Conservation (phyloP, 2,329 filamentous ascomycete species). For the Aspergillus persii region DNA sequence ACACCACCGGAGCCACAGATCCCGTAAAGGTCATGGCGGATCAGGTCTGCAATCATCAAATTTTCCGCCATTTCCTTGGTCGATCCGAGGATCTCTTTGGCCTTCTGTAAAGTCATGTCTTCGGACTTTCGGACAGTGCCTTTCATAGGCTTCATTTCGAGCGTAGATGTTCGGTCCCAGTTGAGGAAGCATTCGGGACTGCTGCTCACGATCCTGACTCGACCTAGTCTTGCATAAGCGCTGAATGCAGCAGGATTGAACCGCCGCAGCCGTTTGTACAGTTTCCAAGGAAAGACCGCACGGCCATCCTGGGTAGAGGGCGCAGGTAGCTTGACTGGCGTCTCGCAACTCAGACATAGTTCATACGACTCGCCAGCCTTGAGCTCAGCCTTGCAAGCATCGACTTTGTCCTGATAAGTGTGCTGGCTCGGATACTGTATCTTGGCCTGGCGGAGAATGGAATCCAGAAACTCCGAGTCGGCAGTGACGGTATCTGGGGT, state of each 20-base stretch:
- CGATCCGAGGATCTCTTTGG: slow-evolving; percentile 68
- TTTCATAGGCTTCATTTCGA: slow-evolving; percentile 85
- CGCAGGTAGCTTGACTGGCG: slow-evolving; percentile 53
- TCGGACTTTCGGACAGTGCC: slow-evolving; percentile 82
- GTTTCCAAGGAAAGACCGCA: slow-evolving; percentile 58
- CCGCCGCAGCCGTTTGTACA: slow-evolving; percentile 68
- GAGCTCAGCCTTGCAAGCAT: slow-evolving; percentile 67
- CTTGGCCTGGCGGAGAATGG: slow-evolving; percentile 29
- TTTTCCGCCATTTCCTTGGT: slow-evolving; percentile 95
- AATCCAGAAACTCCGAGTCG: slow-evolving; percentile 27
- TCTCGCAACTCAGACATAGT: slow-evolving; percentile 76
- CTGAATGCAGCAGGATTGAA: slow-evolving; percentile 82
- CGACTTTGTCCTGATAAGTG: slow-evolving; percentile 66
- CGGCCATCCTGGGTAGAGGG: slow-evolving; percentile 20
- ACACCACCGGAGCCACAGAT: slow-evolving; percentile 75
- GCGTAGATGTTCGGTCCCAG: slow-evolving; percentile 52
- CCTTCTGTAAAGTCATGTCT: slow-evolving; percentile 67
- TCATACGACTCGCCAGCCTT: slow-evolving; percentile 80
- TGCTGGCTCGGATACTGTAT: slow-evolving; percentile 39
- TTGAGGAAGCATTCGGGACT: slow-evolving; percentile 88
- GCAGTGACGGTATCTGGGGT: slow-evolving; percentile 6
- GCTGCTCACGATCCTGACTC: slow-evolving; percentile 71
- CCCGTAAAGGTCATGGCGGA: slow-evolving; percentile 89
- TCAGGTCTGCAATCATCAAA: slow-evolving; percentile 95
- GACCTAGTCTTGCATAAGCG: slow-evolving; percentile 71